Evolutionary conservation across 2,329 filamentous ascomycete genomes (phyloP).

Genomic region (Alternaria sp.): DNA sequence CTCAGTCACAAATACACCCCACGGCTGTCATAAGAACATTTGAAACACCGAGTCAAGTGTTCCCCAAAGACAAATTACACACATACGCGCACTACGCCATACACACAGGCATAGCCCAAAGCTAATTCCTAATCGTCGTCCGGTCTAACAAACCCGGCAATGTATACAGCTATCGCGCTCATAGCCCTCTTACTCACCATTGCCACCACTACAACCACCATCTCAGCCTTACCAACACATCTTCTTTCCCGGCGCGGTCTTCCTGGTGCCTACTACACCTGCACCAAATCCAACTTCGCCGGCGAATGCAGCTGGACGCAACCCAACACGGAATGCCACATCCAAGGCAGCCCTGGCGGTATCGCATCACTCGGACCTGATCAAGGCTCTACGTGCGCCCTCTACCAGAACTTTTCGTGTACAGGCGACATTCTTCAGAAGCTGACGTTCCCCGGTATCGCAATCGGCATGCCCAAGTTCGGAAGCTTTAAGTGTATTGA

Average conservation of each 20-base stretch:
- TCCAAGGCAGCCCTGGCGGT: slow-evolving; percentile 28
- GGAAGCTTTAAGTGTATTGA: slow-evolving; percentile 33
- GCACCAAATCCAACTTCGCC: slow-evolving; percentile 34
- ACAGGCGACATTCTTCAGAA: slow-evolving; percentile 23
- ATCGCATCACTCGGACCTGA: slow-evolving; percentile 43
- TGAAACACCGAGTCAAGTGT: neutral
- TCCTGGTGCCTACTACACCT: slow-evolving; percentile 45
- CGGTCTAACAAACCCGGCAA: slow-evolving; percentile 3
- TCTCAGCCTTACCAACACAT: slow-evolving; percentile 4
- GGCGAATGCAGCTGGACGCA: slow-evolving; percentile 39
- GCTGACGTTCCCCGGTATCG: slow-evolving; percentile 35
- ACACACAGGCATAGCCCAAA: neutral
- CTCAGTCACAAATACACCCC: neutral
- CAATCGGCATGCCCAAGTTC: slow-evolving; percentile 26
- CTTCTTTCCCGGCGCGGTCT: slow-evolving; percentile 38
- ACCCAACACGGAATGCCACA: slow-evolving; percentile 31
- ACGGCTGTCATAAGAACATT: slow-evolving; percentile 1
- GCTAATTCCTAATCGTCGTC: slow-evolving; percentile 12
- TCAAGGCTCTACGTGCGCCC: slow-evolving; percentile 34
- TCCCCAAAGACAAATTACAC: slow-evolving; percentile 2
- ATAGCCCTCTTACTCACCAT: slow-evolving; percentile 13
- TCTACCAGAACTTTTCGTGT: slow-evolving; percentile 34
- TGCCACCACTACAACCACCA: slow-evolving; percentile 13
- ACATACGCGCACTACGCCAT: slow-evolving; percentile 19
- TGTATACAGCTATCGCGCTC: slow-evolving; percentile 11